Conservation (phyloP, 495 filamentous ascomycete species). For the Penicillium steckii region DNA sequence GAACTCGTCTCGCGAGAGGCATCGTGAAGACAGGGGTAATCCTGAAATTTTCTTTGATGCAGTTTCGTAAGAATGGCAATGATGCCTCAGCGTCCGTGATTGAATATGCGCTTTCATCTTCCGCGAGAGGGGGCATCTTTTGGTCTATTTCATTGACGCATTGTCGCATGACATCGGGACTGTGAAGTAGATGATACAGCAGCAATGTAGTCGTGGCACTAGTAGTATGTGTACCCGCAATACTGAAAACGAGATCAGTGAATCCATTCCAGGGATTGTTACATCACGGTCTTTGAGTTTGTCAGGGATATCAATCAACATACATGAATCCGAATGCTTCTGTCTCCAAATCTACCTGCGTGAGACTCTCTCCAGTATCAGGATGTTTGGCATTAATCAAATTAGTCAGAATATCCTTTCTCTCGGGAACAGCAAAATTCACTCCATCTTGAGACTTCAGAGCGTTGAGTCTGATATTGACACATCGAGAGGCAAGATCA, state of each 20-base stretch:
- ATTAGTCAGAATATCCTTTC: conserved; percentile 14
- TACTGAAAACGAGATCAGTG: background rate
- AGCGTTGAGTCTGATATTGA: background rate
- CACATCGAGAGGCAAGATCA: conserved; percentile 8
- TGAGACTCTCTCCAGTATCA: conserved; percentile 6
- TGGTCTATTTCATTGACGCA: conserved; percentile 11
- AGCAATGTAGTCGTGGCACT: conserved; percentile 10
- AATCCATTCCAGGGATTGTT: background rate
- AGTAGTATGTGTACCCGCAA: conserved; percentile 12
- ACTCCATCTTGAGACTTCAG: background rate
- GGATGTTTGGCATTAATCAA: conserved; percentile 11
- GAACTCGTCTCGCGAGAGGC: conserved; percentile 8
- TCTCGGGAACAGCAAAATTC: background rate
- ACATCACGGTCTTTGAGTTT: background rate
- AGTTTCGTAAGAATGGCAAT: conserved; percentile 8
- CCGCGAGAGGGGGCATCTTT: background rate
- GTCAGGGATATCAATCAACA: background rate
- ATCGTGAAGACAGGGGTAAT: conserved; percentile 13
- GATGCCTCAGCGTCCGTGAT: conserved; percentile 2
- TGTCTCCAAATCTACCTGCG: conserved; percentile 7
- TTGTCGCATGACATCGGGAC: background rate
- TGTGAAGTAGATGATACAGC: conserved; percentile 8
- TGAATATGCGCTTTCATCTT: conserved; percentile 5
- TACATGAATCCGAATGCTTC: conserved; percentile 16
- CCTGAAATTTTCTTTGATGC: conserved; percentile 12